Percentiles rank a stretch among this genome's conserved stretches.
These are phyloP conservation scores for Tolypocladium endophyticum DNA, from an alignment of 2,329 filamentous ascomycete genomes.

Conservation along the genomic window DNA sequence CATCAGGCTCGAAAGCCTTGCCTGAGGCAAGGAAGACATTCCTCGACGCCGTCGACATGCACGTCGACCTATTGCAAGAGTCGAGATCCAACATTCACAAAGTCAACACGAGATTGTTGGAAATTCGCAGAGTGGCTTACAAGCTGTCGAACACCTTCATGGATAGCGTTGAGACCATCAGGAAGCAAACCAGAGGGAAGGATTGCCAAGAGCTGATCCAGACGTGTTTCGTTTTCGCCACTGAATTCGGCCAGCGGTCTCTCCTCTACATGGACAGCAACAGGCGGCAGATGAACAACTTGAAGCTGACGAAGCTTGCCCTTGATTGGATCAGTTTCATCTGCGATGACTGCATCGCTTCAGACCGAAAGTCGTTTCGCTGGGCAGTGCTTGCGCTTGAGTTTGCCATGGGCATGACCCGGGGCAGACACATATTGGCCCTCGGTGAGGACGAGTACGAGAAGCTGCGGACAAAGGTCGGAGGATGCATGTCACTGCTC, in stretches of 20 bases:
- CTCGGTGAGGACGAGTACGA: constrained; percentile 83
- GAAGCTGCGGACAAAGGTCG: constrained; percentile 74
- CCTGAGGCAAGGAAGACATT: constrained; percentile 71
- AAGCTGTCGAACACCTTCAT: constrained; percentile 97
- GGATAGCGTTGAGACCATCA: constrained; percentile 92
- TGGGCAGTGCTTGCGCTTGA: constrained; percentile 95
- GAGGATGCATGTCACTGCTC: constrained; percentile 91
- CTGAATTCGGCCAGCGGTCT: constrained; percentile 92
- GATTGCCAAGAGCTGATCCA: constrained; percentile 95
- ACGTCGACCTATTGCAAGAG: constrained; percentile 82
- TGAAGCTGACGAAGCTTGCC: constrained; percentile 85
- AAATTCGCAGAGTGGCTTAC: constrained; percentile 91
- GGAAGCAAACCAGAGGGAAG: constrained; percentile 70
- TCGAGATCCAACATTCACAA: constrained; percentile 87
- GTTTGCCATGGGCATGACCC: constrained; percentile 95
- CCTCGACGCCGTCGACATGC: constrained; percentile 66
- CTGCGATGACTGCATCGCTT: constrained; percentile 89
- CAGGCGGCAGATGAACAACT: constrained; percentile 89
- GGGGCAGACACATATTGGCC: constrained; percentile 84
- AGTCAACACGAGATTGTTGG: constrained; percentile 82
- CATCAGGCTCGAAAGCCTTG: constrained; percentile 74
- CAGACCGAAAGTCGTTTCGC: constrained; percentile 89
- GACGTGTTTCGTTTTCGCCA: constrained; percentile 97
- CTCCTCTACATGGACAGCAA: constrained; percentile 94
- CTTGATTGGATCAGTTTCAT: constrained; percentile 98